These are phyloP conservation scores for Pyrenochaeta sp. DNA, from an alignment of 2,329 filamentous ascomycete species.

Conservation along the genomic window DNA sequence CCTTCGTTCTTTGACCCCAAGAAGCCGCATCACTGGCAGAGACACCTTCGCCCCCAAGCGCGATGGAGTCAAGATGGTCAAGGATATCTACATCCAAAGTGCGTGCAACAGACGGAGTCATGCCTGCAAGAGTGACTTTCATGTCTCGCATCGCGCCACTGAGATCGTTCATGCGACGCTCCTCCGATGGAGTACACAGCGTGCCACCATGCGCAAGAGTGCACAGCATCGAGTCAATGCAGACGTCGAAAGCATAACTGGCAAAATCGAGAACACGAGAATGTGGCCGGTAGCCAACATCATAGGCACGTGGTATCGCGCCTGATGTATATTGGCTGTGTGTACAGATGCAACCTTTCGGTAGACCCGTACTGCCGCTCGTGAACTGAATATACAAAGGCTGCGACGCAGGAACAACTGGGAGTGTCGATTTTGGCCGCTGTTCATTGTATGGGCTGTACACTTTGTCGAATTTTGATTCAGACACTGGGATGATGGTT, in stretches of 20 bases:
- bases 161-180: conserved; percentile 58
- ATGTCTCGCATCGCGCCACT: conserved; percentile 49
- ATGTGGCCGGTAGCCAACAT: conserved; percentile 42
- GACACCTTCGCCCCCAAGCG: conserved; percentile 49
- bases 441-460: conserved; percentile 36
- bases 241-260: conserved; percentile 49
- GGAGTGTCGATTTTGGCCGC: conserved; percentile 34
- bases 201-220: conserved; percentile 44
- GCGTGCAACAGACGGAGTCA: conserved; percentile 49
- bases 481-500: conserved; percentile 43
- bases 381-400: conserved; percentile 48
- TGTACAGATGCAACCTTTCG: conserved; percentile 45
- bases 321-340: conserved; percentile 46
- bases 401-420: conserved; percentile 32
- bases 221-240: conserved; percentile 46
- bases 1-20: conserved; percentile 55
- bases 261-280: conserved; percentile 48
- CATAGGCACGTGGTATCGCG: conserved; percentile 41
- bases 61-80: conserved; percentile 53
- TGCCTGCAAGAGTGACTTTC: conserved; percentile 42
- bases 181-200: conserved; percentile 51
- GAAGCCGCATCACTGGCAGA: conserved; percentile 40
- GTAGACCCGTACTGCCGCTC: conserved; percentile 45
- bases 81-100: conserved; percentile 46
- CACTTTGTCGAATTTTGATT: conserved; percentile 39